phyloP scores from a whole-genome alignment of 495 filamentous ascomycete genomes.

The Choiromyces venosus region DNA sequence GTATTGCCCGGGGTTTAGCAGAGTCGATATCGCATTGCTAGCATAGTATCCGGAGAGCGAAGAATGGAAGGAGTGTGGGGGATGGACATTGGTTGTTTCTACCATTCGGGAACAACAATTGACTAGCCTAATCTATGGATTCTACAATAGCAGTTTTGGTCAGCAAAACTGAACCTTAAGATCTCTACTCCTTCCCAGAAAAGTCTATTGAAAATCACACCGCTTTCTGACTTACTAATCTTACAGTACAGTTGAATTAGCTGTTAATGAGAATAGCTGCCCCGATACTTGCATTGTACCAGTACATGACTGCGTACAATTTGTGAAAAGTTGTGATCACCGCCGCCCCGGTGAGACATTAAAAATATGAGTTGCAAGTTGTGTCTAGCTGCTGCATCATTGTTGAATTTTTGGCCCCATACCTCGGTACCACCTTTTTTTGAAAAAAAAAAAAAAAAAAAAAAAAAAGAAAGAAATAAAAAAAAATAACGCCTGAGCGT shows the following conservation, averaged over 20 bases:
- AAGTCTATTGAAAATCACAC: not conserved
- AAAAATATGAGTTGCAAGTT: not conserved
- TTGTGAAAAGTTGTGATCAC: not conserved
- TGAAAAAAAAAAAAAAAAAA: not conserved
- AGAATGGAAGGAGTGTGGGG: not conserved
- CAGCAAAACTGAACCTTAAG: not conserved
- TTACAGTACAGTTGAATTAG: not conserved
- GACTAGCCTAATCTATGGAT: not conserved
- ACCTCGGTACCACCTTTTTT: not conserved
- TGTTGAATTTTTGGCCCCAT: not conserved
- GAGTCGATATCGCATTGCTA: not conserved
- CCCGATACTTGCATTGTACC: not conserved
- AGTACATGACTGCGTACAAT: not conserved
- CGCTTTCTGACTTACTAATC: not conserved
- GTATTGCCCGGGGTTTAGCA: not conserved
- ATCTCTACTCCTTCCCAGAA: not conserved
- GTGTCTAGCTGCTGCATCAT: not conserved
- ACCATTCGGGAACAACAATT: not conserved
- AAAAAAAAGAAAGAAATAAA: not conserved
- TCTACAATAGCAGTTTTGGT: not conserved
- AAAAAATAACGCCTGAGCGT: not conserved
- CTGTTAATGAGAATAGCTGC: not conserved
- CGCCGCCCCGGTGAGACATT: not conserved
- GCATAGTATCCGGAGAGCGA: not conserved
- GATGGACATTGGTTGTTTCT: not conserved